Evolutionary conservation across 2,329 filamentous ascomycete species (phyloP).

Genomic region (Conoideocrella luteorostrata): DNA sequence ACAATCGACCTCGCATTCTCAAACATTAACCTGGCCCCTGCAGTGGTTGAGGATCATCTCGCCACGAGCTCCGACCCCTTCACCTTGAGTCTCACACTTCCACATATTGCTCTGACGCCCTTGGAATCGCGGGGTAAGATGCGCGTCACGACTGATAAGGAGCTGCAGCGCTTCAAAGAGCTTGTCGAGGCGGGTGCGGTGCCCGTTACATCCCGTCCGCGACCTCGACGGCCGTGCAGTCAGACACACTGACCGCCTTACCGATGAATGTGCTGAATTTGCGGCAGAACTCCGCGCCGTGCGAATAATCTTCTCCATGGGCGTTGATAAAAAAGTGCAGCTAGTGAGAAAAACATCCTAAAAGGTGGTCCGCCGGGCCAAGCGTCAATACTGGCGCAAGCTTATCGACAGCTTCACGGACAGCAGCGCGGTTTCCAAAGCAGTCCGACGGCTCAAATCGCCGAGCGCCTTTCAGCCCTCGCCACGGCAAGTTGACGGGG

Average conservation of each 20-base stretch:
- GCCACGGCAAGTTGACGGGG: constrained; percentile 8
- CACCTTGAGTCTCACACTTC: constrained; percentile 11
- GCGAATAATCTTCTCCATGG: background rate
- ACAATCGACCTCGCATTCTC: constrained; percentile 13
- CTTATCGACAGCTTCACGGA: constrained; percentile 8
- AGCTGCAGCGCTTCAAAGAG: constrained; percentile 11
- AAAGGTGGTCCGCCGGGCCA: background rate
- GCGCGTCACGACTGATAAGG: constrained; percentile 12
- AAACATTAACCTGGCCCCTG: constrained; percentile 11
- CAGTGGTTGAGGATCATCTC: constrained; percentile 13
- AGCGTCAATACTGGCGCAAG: constrained; percentile 2
- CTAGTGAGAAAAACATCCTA: background rate
- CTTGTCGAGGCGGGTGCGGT: constrained; percentile 8
- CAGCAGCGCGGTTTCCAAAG: constrained; percentile 7
- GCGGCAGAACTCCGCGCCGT: background rate
- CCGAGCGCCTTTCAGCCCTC: constrained; percentile 10
- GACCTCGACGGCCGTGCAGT: background rate
- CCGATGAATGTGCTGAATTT: background rate
- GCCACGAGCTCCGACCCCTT: constrained; percentile 15
- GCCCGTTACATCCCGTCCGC: no score
- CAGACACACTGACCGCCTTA: background rate
- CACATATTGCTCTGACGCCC: constrained; percentile 3
- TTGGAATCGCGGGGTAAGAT: constrained; percentile 8
- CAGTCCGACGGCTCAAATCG: constrained; percentile 7
- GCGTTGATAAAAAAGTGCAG: background rate